Conservation (phyloP, 2,329 filamentous ascomycete genomes). For the Onygenales sp. region DNA sequence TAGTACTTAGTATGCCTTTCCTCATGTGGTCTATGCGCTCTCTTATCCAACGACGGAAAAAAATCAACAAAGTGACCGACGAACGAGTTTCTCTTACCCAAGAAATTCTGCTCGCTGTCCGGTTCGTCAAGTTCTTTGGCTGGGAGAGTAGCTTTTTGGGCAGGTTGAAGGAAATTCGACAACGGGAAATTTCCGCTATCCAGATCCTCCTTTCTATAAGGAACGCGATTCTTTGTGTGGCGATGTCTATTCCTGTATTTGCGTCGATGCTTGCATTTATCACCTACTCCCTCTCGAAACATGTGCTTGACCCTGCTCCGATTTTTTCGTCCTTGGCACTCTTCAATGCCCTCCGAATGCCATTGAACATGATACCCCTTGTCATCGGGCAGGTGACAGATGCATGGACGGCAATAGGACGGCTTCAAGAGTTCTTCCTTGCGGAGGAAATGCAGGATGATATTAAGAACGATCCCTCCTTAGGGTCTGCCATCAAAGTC, state of each 20-base stretch:
- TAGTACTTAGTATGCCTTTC: conserved; percentile 68
- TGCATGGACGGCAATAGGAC: conserved; percentile 71
- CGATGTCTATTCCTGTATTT: conserved; percentile 79
- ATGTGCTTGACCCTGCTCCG: conserved; percentile 60
- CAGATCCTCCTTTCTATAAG: conserved; percentile 73
- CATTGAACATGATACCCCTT: conserved; percentile 78
- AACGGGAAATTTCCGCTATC: conserved; percentile 70
- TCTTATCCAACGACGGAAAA: conserved; percentile 63
- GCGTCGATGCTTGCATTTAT: conserved; percentile 94
- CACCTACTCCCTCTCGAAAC: conserved; percentile 57
- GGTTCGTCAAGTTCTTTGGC: conserved; percentile 94
- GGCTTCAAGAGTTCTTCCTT: conserved; percentile 79
- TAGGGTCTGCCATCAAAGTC: conserved; percentile 55
- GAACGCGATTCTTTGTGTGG: conserved; percentile 75
- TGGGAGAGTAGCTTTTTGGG: conserved; percentile 85
- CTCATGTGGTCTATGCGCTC: conserved; percentile 68
- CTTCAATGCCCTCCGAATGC: conserved; percentile 85
- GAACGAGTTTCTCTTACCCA: conserved; percentile 85
- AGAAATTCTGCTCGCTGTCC: conserved; percentile 80
- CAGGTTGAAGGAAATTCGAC: conserved; percentile 63
- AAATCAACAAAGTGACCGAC: conserved; percentile 90
- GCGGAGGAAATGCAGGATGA: conserved; percentile 77
- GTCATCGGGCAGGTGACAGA: conserved; percentile 86
- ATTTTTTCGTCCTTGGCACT: conserved; percentile 90
- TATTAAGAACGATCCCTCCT: conserved; percentile 45